phyloP scores from a whole-genome alignment of 164 flowering plant species.

The Vitis labrusca region DNA sequence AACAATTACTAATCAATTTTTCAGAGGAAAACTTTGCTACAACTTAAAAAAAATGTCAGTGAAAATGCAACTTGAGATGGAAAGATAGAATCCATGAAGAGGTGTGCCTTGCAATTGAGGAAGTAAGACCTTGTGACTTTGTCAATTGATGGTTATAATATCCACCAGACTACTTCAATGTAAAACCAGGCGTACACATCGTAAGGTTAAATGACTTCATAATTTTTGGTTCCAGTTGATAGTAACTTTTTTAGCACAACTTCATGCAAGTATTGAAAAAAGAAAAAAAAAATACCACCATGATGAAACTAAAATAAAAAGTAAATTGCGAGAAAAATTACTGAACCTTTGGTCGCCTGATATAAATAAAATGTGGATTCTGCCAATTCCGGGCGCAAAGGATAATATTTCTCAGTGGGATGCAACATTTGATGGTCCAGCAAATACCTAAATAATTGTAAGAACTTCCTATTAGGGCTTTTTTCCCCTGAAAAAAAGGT shows the following conservation, averaged over 20 bases:
- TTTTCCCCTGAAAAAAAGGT: not conserved
- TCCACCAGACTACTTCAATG: no score
- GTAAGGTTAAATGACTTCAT: not conserved
- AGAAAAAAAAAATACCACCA: not conserved
- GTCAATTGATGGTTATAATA: no score
- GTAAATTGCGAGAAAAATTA: not conserved
- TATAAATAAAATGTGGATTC: constrained; percentile 95
- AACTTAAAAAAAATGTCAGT: no score
- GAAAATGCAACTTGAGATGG: no score
- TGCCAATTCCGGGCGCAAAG: constrained; percentile 95
- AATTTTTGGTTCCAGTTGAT: not conserved
- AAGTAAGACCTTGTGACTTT: no score
- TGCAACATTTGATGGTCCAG: constrained; percentile 91
- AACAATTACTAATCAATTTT: no score
- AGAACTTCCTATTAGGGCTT: not conserved
- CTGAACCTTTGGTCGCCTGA: constrained; percentile 95
- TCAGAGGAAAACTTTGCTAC: no score
- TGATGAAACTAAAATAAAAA: not conserved
- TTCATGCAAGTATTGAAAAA: not conserved
- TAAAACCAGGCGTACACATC: not conserved
- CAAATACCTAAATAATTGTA: constrained; percentile 57
- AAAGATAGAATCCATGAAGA: no score
- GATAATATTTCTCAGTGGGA: constrained; percentile 98
- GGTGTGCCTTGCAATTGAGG: no score
- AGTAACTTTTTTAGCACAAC: not conserved